phyloP scores from a whole-genome alignment of 495 filamentous ascomycete species.

The Podospora pseudocomata region DNA sequence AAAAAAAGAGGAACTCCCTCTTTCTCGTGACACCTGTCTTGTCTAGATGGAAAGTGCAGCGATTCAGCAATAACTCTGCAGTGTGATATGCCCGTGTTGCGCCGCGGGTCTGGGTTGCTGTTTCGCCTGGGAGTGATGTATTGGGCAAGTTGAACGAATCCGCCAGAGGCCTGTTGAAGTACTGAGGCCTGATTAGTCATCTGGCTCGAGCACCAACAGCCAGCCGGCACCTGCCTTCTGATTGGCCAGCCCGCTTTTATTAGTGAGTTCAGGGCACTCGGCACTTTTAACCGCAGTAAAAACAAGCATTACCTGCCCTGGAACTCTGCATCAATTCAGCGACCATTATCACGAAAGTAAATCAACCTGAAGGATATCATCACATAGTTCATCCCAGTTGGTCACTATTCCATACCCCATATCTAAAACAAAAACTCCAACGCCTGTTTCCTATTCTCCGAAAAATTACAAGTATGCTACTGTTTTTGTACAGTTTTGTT shows the following conservation, averaged over 20 bases:
- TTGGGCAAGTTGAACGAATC: constrained; percentile 31
- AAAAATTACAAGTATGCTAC: constrained; percentile 22
- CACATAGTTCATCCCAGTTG: not conserved
- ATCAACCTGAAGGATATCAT: too few relatives aligned
- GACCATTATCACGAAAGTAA: not conserved
- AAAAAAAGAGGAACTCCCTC: constrained; percentile 10
- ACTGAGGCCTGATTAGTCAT: constrained; percentile 28
- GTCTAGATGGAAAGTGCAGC: constrained; percentile 23
- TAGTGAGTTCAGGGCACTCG: not conserved
- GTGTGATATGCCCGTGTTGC: constrained; percentile 21
- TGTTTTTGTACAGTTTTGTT: constrained; percentile 9
- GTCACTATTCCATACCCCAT: not conserved
- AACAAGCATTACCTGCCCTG: not conserved
- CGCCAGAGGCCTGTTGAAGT: constrained; percentile 26
- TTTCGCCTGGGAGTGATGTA: constrained; percentile 30
- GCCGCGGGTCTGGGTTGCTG: constrained; percentile 25
- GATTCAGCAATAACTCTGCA: not conserved
- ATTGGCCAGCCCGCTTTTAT: not conserved
- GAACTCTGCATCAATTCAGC: not conserved
- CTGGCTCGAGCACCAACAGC: constrained; percentile 5
- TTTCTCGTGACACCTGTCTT: constrained; percentile 22
- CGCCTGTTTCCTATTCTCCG: constrained; percentile 6
- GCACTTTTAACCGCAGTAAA: not conserved
- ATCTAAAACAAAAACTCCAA: constrained; percentile 1
- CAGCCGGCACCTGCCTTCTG: not conserved